Conservation (phyloP, 805 yeast species). For the Hanseniaspora nectarophila region DNA sequence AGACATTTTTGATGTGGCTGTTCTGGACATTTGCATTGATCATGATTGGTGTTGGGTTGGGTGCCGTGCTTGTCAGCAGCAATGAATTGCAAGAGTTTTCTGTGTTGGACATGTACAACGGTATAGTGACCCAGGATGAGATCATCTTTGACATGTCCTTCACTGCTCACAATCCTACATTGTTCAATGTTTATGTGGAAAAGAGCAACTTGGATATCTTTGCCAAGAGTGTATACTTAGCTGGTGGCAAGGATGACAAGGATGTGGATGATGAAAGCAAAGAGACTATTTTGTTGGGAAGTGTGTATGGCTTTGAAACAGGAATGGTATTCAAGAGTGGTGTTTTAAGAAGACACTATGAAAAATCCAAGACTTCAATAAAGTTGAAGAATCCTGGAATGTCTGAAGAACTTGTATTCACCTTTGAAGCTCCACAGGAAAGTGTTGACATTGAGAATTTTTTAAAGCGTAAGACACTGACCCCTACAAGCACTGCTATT, state of each 20-base stretch:
- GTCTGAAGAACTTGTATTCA: conserved; percentile 19
- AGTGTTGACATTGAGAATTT: neutral
- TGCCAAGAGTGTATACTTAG: conserved; percentile 37
- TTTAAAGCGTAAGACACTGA: neutral
- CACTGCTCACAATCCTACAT: conserved; percentile 79
- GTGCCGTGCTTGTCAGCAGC: conserved; percentile 74
- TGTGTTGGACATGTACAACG: conserved; percentile 51
- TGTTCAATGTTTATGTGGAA: conserved; percentile 51
- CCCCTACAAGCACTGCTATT: neutral
- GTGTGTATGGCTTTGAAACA: conserved; percentile 52
- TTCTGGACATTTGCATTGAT: conserved; percentile 38
- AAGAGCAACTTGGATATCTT: conserved; percentile 73
- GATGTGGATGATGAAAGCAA: conserved; percentile 24
- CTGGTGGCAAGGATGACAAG: conserved; percentile 15
- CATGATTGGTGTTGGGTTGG: conserved; percentile 64
- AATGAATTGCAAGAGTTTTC: conserved; percentile 64
- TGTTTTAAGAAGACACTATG: conserved; percentile 50
- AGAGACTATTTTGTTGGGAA: conserved; percentile 68
- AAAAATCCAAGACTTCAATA: conserved; percentile 53
- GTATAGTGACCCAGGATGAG: conserved; percentile 74
- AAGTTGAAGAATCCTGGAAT: conserved; percentile 51
- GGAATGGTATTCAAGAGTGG: conserved; percentile 70
- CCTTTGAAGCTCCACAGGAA: neutral
- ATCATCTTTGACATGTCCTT: conserved; percentile 65
- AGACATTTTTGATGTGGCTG: conserved; percentile 28